Percentiles rank a stretch among this genome's conserved stretches.
phyloP scores from a whole-genome alignment of 2,329 filamentous ascomycete species.

The Aureobasidium subglaciale region DNA sequence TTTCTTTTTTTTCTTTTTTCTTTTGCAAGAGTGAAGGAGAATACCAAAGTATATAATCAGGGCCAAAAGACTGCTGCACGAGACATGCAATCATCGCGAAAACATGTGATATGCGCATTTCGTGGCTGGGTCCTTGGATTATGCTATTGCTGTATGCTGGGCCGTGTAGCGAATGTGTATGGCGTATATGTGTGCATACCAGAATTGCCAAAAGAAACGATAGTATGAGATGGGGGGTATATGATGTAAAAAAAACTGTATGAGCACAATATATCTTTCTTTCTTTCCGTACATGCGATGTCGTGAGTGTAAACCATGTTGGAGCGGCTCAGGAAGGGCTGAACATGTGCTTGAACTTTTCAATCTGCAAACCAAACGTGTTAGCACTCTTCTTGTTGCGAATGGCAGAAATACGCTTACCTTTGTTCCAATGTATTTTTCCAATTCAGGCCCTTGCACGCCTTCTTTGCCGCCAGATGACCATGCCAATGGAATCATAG shows the following conservation, averaged over 20 bases:
- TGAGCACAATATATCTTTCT: not conserved
- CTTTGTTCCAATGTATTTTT: slow-evolving; percentile 93
- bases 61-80: too few species aligned
- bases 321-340: slow-evolving; percentile 17
- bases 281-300: not conserved
- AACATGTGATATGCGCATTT: too few species aligned
- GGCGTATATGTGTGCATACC: too few species aligned
- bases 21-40: too few species aligned
- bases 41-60: too few species aligned
- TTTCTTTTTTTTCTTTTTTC: too few species aligned
- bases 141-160: too few species aligned
- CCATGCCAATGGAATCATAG: slow-evolving; percentile 95
- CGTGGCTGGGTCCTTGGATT: too few species aligned
- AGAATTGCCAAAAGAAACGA: not conserved
- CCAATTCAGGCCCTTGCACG: slow-evolving; percentile 79
- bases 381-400: slow-evolving; percentile 17
- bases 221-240: slow-evolving; percentile 3
- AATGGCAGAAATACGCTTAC: slow-evolving; percentile 42
- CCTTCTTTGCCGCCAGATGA: slow-evolving; percentile 69
- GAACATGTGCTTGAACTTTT: slow-evolving; percentile 49
- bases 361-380: slow-evolving; percentile 32
- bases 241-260: slow-evolving; percentile 10
- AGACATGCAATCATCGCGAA: too few species aligned
- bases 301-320: not conserved
- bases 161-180: not conserved